phyloP scores from a whole-genome alignment of 345 rosid species.

The Murraya koenigii region DNA sequence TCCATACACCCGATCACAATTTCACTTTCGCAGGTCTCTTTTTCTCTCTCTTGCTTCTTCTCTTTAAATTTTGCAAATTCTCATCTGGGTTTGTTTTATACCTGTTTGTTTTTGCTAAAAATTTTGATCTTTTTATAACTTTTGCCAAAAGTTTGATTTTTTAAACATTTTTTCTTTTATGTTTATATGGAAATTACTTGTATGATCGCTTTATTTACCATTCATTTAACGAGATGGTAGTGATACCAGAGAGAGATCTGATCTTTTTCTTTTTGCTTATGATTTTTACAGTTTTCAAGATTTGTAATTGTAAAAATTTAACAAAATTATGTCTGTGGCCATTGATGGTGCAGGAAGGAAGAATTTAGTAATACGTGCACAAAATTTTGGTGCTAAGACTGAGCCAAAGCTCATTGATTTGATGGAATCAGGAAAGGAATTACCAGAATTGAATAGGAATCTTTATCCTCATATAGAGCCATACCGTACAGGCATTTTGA shows the following conservation, averaged over 20 bases:
- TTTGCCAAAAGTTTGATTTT: background rate
- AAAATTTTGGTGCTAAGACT: conserved; percentile 29
- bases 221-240: background rate
- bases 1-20: background rate
- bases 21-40: conserved; percentile 25
- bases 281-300: background rate
- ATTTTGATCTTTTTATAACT: background rate
- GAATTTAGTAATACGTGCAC: conserved; percentile 17
- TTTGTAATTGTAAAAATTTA: background rate
- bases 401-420: conserved; percentile 28
- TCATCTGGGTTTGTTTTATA: conserved; percentile 8
- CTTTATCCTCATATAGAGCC: conserved; percentile 74
- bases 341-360: conserved; percentile 32
- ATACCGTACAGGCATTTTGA: conserved; percentile 56
- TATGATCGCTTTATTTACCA: background rate
- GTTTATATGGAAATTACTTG: background rate
- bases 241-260: background rate
- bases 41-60: background rate
- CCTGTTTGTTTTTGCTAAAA: background rate
- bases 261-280: background rate
- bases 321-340: background rate
- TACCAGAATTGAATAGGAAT: conserved; percentile 34
- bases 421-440: conserved; percentile 44
- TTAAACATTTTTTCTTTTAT: background rate
- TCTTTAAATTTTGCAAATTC: background rate